Base-by-base conservation (phyloP, 768 basidiomycete genomes). In the Pulveroboletus sp. region DNA sequence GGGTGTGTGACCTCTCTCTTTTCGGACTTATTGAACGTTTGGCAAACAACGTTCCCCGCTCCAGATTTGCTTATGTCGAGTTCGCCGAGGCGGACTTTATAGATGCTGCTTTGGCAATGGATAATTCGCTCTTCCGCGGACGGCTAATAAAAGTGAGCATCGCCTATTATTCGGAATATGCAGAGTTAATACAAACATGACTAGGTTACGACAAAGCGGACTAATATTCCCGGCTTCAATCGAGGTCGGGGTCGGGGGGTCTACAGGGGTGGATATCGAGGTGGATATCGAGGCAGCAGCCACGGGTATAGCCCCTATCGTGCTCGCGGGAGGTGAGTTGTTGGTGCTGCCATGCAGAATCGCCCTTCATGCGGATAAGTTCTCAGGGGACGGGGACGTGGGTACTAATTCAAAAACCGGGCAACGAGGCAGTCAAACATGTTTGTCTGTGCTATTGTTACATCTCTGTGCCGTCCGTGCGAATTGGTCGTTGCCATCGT, bases 51-150 rank as follows among this genome's bases (percentile, higher is more conserved):
- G 38, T 44, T n/a, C n/a, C n/a, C 49, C 52, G 26, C 47, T 49
- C 23, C 59, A 97, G 94, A 43, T 99, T 89, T 73, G 95, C 95
- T 45, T 99, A 99, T 73, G 94, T 99, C 37, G 96, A 99, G 69
- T 99, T 99, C 68, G 85, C 96, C 60, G 93, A 96, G 63, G 78
- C 93, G 32, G 85, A 89, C 50, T 85, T 90, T 57, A 86, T 98
- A 55, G 87, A 91, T 61, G 86, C 92, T 52, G 93, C 95, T 12
- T 63, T 96, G 55, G 85, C 93, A 13, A 79, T 99, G 76, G 93
- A 98, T 70, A 94, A 97, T 59, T 93, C 90, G n/a, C 71, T 94
- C 61, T 96, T 99, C 78, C 82, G 88, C 47, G 93, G 93, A 22
- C 81, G 96, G 59, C 71, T 94, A 64, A 86, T 99, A 68, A 94